Percentiles rank a stretch among this genome's conserved stretches.
phyloP scores from a whole-genome alignment of 352 stramenopile species.

The Pythium vanterpoolii region DNA sequence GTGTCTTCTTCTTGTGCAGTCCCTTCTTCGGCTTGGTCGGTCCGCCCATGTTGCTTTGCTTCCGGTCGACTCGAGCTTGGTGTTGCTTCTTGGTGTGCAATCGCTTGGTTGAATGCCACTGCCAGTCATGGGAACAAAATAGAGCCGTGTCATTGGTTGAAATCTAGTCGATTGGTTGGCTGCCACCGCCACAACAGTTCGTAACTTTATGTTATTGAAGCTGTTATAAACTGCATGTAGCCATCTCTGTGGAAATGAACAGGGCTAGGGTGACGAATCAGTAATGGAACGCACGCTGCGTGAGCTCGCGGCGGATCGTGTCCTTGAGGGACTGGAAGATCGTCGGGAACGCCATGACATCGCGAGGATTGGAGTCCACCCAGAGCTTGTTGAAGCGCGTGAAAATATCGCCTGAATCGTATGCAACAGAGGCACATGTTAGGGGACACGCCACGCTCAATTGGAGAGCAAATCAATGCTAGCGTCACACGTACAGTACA shows the following conservation, averaged over 20 bases:
- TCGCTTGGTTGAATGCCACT: conserved; percentile 28
- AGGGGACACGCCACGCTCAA: not conserved
- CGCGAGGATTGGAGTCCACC: conserved; percentile 75
- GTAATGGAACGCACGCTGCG: conserved; percentile 61
- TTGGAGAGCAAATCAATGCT: not conserved
- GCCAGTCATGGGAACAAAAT: conserved; percentile 20
- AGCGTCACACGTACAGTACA: conserved; percentile 55
- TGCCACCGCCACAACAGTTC: conserved; percentile 3
- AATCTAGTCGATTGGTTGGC: conserved; percentile 17
- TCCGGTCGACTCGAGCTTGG: not conserved
- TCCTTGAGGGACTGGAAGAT: conserved; percentile 83
- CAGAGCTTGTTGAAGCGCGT: conserved; percentile 83
- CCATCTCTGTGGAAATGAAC: conserved; percentile 10
- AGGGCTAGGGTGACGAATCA: too few species aligned
- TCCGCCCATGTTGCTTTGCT: conserved; percentile 33
- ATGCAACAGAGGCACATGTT: not conserved
- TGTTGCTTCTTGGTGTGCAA: conserved; percentile 12
- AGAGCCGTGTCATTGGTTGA: conserved; percentile 23
- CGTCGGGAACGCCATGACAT: conserved; percentile 83
- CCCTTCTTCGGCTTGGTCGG: conserved; percentile 59
- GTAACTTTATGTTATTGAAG: not conserved
- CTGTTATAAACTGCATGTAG: conserved; percentile 27
- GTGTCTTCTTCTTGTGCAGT: conserved; percentile 81
- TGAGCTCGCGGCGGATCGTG: conserved; percentile 54
- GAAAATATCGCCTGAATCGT: conserved; percentile 55